Base-by-base conservation (phyloP, 176 grass and related monocot genomes). In the Zoysia japonica region DNA sequence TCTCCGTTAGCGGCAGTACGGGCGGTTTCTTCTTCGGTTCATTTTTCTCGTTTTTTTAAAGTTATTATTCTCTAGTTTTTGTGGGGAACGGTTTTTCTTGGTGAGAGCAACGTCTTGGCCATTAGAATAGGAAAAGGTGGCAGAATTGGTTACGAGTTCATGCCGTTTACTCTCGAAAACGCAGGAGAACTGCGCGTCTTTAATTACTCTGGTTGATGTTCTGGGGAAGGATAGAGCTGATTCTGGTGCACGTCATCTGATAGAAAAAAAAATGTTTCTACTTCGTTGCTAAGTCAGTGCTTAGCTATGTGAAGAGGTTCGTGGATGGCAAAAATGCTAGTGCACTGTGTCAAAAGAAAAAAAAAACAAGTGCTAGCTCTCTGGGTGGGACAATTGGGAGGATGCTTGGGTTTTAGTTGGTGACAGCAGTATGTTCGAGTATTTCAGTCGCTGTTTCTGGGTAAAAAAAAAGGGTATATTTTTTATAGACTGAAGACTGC, bases 1-100 rank as follows among this genome's bases (percentile, higher is more conserved):
- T 54, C 53, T 69, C 69, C 46, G 77, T 80, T 80, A 48, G 67
- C 53, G 6, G 66, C 78, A 40, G 83, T 35, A 11, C 47, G 9
- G 44, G 73, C 6, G 11, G 0, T 43, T 78, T 63, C 37, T 3
- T 63, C 68, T 40, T 41, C 37, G 28, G 47, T 12, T 46, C 47
- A 11, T 56, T 14, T n/a, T 56, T 56, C 7, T 17, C 2, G 3
- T 51, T 55, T 55, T 53, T 53, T 55, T 55, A 55, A 1, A 4
- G 14, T 74, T 65, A 2, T n/a, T 28, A 11, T 80, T 38, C 11
- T 8, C 35, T 1, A 9, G 61, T 17, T 28, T 60, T 38, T n/a
- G 17, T 2, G 16, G 16, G 56, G 17, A 19, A n/a, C 56, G 6
- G n/a, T 20, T 59, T 20, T 2, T 59, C 56, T 2, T 9, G 11